Percentiles rank a stretch among this genome's conserved stretches.
These are phyloP conservation scores for Boletus rufocinnamomeus DNA, from an alignment of 768 basidiomycete species.

Conservation along the genomic window DNA sequence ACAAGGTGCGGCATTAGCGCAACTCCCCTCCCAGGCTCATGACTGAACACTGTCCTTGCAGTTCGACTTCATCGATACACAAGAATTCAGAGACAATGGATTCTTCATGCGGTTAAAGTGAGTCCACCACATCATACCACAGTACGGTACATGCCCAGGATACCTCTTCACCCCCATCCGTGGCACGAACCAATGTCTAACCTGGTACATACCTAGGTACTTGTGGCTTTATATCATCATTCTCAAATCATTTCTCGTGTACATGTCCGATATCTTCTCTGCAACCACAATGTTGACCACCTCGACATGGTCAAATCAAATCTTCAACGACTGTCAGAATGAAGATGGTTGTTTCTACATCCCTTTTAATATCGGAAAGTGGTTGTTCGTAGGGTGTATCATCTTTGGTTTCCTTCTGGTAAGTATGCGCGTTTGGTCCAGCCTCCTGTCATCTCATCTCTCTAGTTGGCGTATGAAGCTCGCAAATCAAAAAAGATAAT, in stretches of 20 bases:
- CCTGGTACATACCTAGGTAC: constrained; percentile 57
- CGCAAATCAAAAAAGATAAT: constrained; percentile 94
- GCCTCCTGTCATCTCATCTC: constrained; percentile 11
- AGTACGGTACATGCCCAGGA: background rate
- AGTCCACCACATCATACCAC: constrained; percentile 19
- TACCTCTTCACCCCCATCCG: background rate
- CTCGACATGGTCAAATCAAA: constrained; percentile 86
- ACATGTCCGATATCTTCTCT: constrained; percentile 96
- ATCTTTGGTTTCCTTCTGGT: constrained; percentile 96
- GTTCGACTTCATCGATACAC: constrained; percentile 97
- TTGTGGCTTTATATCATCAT: constrained; percentile 91
- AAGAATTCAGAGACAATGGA: constrained; percentile 88
- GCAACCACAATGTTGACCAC: constrained; percentile 96
- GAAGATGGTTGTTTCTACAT: constrained; percentile 78
- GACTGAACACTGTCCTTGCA: constrained; percentile 34
- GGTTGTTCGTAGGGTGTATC: constrained; percentile 98
- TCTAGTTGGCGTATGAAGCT: constrained; percentile 85
- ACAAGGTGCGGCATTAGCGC: constrained; percentile 66
- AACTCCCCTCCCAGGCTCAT: background rate
- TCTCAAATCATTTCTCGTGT: constrained; percentile 95
- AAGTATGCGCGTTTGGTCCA: constrained; percentile 27
- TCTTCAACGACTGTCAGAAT: constrained; percentile 72
- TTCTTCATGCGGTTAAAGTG: constrained; percentile 87
- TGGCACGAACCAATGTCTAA: constrained; percentile 12
- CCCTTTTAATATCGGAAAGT: constrained; percentile 87